phyloP scores from a whole-genome alignment of 345 rosid species.

The Camelina laxa region DNA sequence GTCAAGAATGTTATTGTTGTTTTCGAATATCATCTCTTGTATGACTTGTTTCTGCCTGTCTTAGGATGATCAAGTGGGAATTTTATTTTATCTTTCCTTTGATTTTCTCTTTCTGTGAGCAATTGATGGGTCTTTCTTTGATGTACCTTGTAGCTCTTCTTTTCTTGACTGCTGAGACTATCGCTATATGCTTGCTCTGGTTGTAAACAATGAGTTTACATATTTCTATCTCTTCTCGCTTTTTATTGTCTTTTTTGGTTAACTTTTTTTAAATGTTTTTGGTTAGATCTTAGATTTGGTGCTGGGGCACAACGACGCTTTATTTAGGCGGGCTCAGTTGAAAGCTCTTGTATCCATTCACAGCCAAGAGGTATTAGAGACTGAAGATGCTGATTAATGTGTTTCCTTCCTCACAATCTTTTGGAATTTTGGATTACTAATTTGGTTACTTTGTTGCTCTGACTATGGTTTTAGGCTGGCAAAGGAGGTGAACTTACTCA shows the following conservation, averaged over 20 bases:
- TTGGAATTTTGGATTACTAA: background rate
- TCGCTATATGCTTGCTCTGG: background rate
- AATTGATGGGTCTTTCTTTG: too few relatives aligned
- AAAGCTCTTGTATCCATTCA: slow-evolving; percentile 97
- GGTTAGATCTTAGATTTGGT: slow-evolving; percentile 81
- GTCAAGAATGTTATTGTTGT: background rate
- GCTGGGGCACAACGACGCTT: slow-evolving; percentile 87
- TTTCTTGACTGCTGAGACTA: background rate
- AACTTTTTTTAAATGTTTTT: slow-evolving; percentile 15
- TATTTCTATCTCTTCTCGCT: too few relatives aligned
- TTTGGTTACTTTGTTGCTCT: background rate
- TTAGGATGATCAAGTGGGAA: background rate
- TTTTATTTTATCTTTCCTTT: background rate
- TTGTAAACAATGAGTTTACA: slow-evolving; percentile 9
- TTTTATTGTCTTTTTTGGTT: too few relatives aligned
- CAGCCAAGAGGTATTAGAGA: slow-evolving; percentile 69
- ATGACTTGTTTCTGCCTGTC: background rate
- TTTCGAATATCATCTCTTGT: background rate
- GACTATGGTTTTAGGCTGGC: slow-evolving; percentile 67
- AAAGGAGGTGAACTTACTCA: slow-evolving; percentile 98
- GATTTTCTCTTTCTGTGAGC: too few relatives aligned
- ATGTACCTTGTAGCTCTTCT: background rate
- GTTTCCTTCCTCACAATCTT: background rate
- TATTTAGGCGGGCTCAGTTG: slow-evolving; percentile 94
- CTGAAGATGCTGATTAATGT: slow-evolving; percentile 18